Conservation (phyloP, 1,284 basidiomycete species). For the Sporisorium iseilematis-ciliati region DNA sequence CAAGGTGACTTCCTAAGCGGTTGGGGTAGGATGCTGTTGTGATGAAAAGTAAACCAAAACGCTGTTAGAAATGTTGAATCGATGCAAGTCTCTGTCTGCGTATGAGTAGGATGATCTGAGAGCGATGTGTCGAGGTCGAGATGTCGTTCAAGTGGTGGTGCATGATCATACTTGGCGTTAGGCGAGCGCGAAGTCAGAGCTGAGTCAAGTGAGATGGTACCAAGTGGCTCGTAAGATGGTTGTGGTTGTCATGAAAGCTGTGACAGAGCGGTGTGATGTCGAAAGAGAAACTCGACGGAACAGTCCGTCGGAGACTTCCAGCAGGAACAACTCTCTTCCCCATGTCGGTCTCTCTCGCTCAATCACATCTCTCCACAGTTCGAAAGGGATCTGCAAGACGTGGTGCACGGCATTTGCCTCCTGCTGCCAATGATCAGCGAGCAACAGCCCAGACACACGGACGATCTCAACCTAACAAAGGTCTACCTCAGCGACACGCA, state of each 20-base stretch:
- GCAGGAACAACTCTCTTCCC: background rate
- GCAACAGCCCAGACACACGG: background rate
- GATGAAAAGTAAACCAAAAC: background rate
- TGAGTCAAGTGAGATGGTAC: no score
- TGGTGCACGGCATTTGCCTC: background rate
- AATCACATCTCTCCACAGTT: conserved; percentile 2
- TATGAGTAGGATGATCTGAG: no score
- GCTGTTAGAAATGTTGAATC: conserved; percentile 1
- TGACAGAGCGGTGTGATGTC: background rate
- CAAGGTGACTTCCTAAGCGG: conserved; percentile 57
- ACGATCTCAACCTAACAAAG: conserved; percentile 14
- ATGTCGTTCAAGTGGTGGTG: no score
- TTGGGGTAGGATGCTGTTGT: background rate
- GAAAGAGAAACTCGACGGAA: background rate
- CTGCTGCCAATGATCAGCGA: background rate
- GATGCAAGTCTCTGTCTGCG: no score
- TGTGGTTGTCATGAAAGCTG: conserved; percentile 4
- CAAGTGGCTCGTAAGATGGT: background rate
- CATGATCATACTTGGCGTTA: background rate
- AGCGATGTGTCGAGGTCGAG: no score
- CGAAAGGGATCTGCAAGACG: conserved; percentile 2
- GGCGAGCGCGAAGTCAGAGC: background rate
- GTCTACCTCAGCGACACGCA: background rate
- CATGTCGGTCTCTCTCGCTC: background rate
- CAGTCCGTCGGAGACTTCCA: conserved; percentile 8